Percentiles rank a stretch among this genome's conserved stretches.
phyloP scores from a whole-genome alignment of 78 protist species.

The Dictyostelium citrinum region DNA sequence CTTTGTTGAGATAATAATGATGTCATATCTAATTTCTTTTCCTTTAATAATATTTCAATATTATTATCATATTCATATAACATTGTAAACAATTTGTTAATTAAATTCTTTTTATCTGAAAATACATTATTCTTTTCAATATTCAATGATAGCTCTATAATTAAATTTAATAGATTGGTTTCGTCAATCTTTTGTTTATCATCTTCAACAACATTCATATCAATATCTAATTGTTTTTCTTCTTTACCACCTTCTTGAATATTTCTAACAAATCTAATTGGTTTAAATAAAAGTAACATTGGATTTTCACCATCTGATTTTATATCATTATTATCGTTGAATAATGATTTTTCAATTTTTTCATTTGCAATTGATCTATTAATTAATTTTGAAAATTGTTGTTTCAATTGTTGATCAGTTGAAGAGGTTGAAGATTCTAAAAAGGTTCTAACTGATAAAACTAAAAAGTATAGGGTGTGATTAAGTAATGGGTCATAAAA shows the following conservation, averaged over 20 bases:
- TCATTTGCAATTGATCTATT: not conserved
- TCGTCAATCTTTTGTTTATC: not conserved
- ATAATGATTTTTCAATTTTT: not conserved
- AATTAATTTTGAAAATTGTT: not conserved
- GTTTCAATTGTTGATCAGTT: not conserved
- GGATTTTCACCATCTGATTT: not conserved
- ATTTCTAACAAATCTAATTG: not conserved
- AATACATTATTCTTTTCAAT: constrained; percentile 1
- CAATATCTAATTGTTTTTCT: not conserved
- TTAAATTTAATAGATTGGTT: constrained; percentile 9
- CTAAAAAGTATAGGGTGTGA: constrained; percentile 17
- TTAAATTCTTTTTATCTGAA: constrained; percentile 38
- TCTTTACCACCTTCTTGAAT: not conserved
- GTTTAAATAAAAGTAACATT: not conserved
- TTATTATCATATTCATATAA: constrained; percentile 11
- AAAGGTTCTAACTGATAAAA: constrained; percentile 18
- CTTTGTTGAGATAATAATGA: not conserved
- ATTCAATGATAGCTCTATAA: not conserved
- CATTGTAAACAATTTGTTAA: not conserved
- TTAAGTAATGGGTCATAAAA: not conserved
- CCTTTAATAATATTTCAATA: not conserved
- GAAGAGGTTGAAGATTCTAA: not conserved
- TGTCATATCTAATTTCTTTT: not conserved
- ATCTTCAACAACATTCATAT: not conserved
- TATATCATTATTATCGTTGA: not conserved